Evolutionary conservation across 441 rosid genomes (phyloP), one percentile per base, ranked within the genome.

Genomic region (Corymbia citriodora): DNA sequence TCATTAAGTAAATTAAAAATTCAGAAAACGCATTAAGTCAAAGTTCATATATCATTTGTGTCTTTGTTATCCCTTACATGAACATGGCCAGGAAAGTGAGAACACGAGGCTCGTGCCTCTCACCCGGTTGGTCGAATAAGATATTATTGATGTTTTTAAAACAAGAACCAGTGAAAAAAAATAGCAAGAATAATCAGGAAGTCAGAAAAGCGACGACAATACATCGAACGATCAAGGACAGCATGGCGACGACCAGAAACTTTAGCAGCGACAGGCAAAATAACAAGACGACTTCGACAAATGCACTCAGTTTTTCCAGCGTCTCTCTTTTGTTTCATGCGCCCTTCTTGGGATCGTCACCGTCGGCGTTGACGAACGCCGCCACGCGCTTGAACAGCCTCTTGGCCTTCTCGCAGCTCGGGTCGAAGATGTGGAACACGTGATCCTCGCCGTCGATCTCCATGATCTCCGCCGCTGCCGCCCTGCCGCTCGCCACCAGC

Each of bases 391-490:
- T 93, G 87, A 94, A 48, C 92, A 96, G 61, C 89, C 87, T 90
- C 54, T 86, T 90, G 54, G 98, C 97, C 86, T 96, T 96, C 53
- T 91, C 92, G 59, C 95, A 90, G 54, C 92, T 83, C 2, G 94
- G 97, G 81, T 96, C 93, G n/a, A 96, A 90, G 40, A 97, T 95
- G 90, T 97, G 97, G 88, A 97, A 97, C 36, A 95, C 94, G 61
- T 97, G 99, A 94, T 95, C 97, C 72, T 93, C 96, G 61, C 92
- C 97, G 89, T 92, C 92, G 0, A 93, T 89, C 92, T 96, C 96
- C 93, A 94, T 83, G 4, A 95, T 81, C 93, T 96, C 96, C 10
- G 91, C 95, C 54, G 61, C 89, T 7, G 96, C 97, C 25, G 81
- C 59, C 97, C 99, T 93, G 6, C 92, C 91, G 54, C 95, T 92